Evolutionary conservation across 2,329 filamentous ascomycete genomes (phyloP), one percentile per base, ranked within the genome.

Genomic region (Aspergillus sp.): DNA sequence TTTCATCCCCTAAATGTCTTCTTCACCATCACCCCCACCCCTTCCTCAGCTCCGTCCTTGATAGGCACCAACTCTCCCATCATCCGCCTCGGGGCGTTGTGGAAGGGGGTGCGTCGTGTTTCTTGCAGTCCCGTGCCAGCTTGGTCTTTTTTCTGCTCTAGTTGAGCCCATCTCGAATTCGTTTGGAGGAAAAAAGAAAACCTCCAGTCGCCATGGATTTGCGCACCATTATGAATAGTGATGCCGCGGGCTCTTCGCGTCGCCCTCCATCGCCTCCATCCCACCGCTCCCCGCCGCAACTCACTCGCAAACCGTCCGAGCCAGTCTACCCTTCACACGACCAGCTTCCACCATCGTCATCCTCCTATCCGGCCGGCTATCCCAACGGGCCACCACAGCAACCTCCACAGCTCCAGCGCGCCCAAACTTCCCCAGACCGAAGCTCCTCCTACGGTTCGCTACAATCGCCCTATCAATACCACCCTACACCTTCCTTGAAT

Each of bases 181-280:
- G 38, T 22, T 46, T 41, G 52, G 38, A 46, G 52, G 34, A 34
- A 52, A 11, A 11, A 55, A 38, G 38, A 55, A 53, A 53, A 25
- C 17, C 25, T 19, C 7, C 50, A 22, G 28, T 54, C 74, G 65
- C 71, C 70, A 84, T 84, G 82, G 82, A 84, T 74, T 77, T 84
- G 71, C 79, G 81, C 72, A 82, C 80, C 59, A 83, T 84, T 69
- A 81, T 84, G 77, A 83, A 83, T 71, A 79, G 58, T 66, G 78
- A 80, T 68, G 72, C 71, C 63, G 72, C 71, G 53, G 72, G 70
- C 64, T 71, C 71, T 57, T 67, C 75, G 59, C 73, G 71, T 60
- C 65, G 68, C 60, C 68, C 67, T 60, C 67, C 73, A 47, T 66
- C 73, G 15, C 64, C 63, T 50, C 56, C 67, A 50, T 41, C 45